Base-by-base conservation (phyloP, 306 rosid genomes). In the Prunus kanzakura region DNA sequence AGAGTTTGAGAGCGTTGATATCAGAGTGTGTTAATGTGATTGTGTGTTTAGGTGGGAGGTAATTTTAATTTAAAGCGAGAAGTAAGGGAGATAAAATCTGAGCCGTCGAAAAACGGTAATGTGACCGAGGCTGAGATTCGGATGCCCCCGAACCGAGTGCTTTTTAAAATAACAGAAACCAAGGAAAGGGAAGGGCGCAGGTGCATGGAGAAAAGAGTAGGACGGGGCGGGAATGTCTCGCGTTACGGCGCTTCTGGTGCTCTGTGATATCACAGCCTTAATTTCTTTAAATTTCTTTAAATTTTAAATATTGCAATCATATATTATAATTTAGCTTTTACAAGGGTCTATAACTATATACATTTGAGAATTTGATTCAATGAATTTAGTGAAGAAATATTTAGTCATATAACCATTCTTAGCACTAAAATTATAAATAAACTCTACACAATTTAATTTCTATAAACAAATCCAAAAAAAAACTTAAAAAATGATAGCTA, bases 101-200 rank as follows among this genome's bases (percentile, higher is more conserved):
- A 72, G 82, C 76, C 76, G 68, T 80, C 70, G 27, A 74, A 80
- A 16, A 20, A 54, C 5, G 69, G 22, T 2, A 41, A 57, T 52
- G 78, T 3, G 54, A 4, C 69, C 30, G 71, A 78, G 64, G 68
- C 56, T 64, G 74, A 71, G 78, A 29, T 46, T 65, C 75, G 78
- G 74, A 56, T 22, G 41, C 4, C 16, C 22, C 22, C 55, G 64
- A 54, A 70, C 43, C 71, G 52, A 61, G 25, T n/a, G 82, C 50
- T 65, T 76, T 49, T 64, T 78, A 0, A 22, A 16, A 51, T 72
- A 80, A 76, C 87, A 72, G 72, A 69, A 77, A 84, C 43, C 71
- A 56, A 84, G 79, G 79, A 23, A 47, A 25, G 13, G 61, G 1
- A 35, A 35, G 7, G 38, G 38, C 10, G 75, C 70, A 30, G 52